Evolutionary conservation across 352 stramenopile genomes (phyloP).

Genomic region (Thalassiosira allenii): DNA sequence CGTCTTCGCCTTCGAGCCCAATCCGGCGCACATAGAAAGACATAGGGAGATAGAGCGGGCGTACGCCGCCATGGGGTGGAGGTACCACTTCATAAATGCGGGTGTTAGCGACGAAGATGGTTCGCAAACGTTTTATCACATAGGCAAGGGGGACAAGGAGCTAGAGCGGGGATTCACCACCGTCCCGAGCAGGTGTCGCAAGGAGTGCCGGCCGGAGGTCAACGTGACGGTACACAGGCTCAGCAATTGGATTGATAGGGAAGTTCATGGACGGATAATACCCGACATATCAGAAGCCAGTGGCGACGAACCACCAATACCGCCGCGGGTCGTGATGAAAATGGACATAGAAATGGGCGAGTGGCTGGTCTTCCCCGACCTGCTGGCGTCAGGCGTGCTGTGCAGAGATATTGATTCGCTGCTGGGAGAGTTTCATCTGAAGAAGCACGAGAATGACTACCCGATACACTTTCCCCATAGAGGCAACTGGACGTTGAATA

Average conservation of each 20-base stretch:
- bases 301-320: background rate
- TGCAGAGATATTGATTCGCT: slow-evolving; percentile 16
- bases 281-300: background rate
- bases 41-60: slow-evolving; percentile 15
- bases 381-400: slow-evolving; percentile 21
- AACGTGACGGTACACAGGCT: slow-evolving; percentile 30
- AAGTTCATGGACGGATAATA: slow-evolving; percentile 38
- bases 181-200: background rate
- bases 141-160: slow-evolving; percentile 2
- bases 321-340: slow-evolving; percentile 36
- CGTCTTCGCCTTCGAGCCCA: slow-evolving; percentile 44
- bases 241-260: slow-evolving; percentile 42
- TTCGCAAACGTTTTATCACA: slow-evolving; percentile 47
- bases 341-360: slow-evolving; percentile 49
- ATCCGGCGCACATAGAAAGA: slow-evolving; percentile 22
- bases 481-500: background rate
- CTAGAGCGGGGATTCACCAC: slow-evolving; percentile 33
- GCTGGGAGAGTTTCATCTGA: slow-evolving; percentile 27
- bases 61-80: slow-evolving; percentile 27
- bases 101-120: slow-evolving; percentile 20
- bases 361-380: slow-evolving; percentile 24
- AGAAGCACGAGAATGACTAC: background rate
- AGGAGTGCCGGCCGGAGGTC: slow-evolving; percentile 1
- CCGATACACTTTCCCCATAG: background rate
- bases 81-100: slow-evolving; percentile 37